Conservation (phyloP, 371 early-diverging fungal species). For the Chytridium lagenaria region DNA sequence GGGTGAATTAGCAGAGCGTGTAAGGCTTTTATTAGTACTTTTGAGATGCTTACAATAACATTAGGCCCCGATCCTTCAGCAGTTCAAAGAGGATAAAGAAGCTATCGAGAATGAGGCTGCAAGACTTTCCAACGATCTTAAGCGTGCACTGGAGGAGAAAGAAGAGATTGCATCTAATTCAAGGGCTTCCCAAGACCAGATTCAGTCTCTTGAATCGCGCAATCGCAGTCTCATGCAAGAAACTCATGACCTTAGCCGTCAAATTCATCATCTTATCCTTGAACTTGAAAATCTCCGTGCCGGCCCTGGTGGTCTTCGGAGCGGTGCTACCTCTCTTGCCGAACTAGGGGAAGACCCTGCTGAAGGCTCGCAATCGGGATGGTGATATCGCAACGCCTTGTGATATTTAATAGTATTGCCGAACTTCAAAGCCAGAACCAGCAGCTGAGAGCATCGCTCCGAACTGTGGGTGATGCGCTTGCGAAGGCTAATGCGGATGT, state of each 20-base stretch:
- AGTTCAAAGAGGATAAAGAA: slow-evolving; percentile 38
- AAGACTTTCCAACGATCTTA: slow-evolving; percentile 37
- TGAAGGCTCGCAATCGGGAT: slow-evolving; percentile 20
- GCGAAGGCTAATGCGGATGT: slow-evolving; percentile 23
- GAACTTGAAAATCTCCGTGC: slow-evolving; percentile 36
- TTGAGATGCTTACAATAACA: background rate
- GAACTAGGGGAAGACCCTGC: background rate
- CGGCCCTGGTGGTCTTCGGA: slow-evolving; percentile 14
- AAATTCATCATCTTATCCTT: slow-evolving; percentile 48
- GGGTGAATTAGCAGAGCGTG: slow-evolving; percentile 37
- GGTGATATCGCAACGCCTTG: slow-evolving; percentile 47
- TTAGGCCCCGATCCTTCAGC: slow-evolving; percentile 42
- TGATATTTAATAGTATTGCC: slow-evolving; percentile 43
- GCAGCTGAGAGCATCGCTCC: slow-evolving; percentile 39
- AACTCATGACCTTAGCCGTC: slow-evolving; percentile 43
- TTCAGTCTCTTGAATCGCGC: slow-evolving; percentile 33
- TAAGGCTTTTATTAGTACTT: background rate
- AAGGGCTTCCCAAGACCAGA: slow-evolving; percentile 30
- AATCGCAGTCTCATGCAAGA: slow-evolving; percentile 44
- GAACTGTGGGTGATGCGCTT: slow-evolving; percentile 35
- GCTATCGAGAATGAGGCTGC: slow-evolving; percentile 51
- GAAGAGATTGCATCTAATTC: slow-evolving; percentile 17
- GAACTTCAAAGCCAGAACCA: slow-evolving; percentile 46
- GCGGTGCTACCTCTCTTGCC: background rate
- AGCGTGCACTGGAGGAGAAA: slow-evolving; percentile 29